Evolutionary conservation across 805 yeast genomes (phyloP).

Genomic region (Ogataea nakhonphanomensis): DNA sequence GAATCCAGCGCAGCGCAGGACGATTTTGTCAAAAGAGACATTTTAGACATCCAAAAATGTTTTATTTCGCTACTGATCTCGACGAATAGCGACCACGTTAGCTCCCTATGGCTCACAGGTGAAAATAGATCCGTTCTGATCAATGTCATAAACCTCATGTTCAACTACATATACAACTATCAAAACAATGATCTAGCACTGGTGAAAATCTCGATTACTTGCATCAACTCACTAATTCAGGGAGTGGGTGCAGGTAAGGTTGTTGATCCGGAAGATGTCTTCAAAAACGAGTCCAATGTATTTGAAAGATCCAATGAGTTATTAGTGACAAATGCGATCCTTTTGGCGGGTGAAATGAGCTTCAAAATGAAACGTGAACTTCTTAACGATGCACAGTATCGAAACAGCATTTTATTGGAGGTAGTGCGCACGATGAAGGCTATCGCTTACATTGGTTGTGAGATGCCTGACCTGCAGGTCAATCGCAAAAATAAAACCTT

Average conservation of each 20-base stretch:
- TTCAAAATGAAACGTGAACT: slow-evolving; percentile 64
- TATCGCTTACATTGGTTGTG: slow-evolving; percentile 40
- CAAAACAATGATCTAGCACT: slow-evolving; percentile 57
- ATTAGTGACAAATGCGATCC: slow-evolving; percentile 63
- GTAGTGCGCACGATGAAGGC: slow-evolving; percentile 66
- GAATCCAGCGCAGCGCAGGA: slow-evolving; percentile 25
- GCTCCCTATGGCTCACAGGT: slow-evolving; percentile 65
- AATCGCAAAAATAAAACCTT: slow-evolving; percentile 23
- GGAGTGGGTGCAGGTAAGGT: slow-evolving; percentile 69
- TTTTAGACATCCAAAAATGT: slow-evolving; percentile 61
- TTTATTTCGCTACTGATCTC: slow-evolving; percentile 67
- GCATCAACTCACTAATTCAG: slow-evolving; percentile 59
- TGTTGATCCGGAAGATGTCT: slow-evolving; percentile 55
- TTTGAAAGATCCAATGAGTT: slow-evolving; percentile 68
- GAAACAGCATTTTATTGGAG: slow-evolving; percentile 67
- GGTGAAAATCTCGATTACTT: slow-evolving; percentile 66
- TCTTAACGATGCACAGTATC: slow-evolving; percentile 73
- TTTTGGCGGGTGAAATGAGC: slow-evolving; percentile 75
- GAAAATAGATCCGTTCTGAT: slow-evolving; percentile 62
- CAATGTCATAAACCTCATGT: slow-evolving; percentile 55
- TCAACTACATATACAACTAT: slow-evolving; percentile 57
- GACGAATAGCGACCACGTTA: slow-evolving; percentile 70
- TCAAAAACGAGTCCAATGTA: slow-evolving; percentile 41
- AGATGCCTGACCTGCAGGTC: slow-evolving; percentile 28
- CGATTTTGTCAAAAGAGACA: slow-evolving; percentile 48